These are phyloP conservation scores for Citrullus mucosospermus DNA, from an alignment of 306 rosid species.

Conservation along the genomic window DNA sequence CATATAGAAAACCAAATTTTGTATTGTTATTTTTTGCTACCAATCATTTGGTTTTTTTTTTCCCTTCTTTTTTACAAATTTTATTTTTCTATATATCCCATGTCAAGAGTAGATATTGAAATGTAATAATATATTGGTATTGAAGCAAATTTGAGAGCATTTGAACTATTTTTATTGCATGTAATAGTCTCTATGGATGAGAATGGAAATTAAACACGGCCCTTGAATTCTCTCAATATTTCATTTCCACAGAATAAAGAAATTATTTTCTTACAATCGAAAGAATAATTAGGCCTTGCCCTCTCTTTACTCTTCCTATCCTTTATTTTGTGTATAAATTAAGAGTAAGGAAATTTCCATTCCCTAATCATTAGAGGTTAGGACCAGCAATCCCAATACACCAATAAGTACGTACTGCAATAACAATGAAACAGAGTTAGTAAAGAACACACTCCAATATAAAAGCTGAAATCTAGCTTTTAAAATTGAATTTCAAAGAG, in stretches of 20 bases:
- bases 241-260: background rate
- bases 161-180: background rate
- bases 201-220: background rate
- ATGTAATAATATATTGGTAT: background rate
- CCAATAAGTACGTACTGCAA: constrained; percentile 43
- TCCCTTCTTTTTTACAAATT: background rate
- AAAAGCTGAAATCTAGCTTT: background rate
- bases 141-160: background rate
- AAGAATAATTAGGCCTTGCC: background rate
- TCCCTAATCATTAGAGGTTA: constrained; percentile 23
- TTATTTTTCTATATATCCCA: background rate
- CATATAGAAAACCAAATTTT: background rate
- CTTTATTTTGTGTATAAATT: background rate
- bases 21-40: background rate
- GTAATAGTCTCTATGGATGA: background rate
- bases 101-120: background rate
- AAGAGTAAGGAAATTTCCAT: background rate
- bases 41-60: background rate
- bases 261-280: background rate
- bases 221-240: background rate
- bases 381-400: constrained; percentile 28
- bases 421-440: background rate
- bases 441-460: background rate
- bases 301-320: background rate
- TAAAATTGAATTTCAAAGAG: background rate